Base-by-base conservation (phyloP, 768 basidiomycete genomes). In the Tulasnella sp. region DNA sequence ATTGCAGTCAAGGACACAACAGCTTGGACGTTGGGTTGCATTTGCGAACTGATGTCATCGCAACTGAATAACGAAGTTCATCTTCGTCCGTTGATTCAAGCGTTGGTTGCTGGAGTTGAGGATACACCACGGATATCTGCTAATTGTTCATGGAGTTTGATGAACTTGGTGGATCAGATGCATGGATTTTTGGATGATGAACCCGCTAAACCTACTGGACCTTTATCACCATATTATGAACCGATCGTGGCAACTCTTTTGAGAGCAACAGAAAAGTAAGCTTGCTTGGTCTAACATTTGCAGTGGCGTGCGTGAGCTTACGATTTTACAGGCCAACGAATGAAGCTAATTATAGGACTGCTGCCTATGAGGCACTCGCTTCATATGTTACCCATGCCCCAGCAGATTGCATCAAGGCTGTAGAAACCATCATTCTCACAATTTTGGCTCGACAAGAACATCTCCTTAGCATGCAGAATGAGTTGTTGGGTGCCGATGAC, bases 1-100 rank as follows among this genome's bases (percentile, higher is more conserved):
- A 40, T 76, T 2, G 84, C 89, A 54, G 93, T 99, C 58, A 88
- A 92, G 66, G 95, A 98, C 64, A 93, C 91, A 1, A 89, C 88
- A 24, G 92, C 95, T 2, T 99, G 93, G 93, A 98, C 95, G 1
- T 73, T 99, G 12, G 92, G 92, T 16, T 74, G 90, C 34, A 93
- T 99, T 57, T 93, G 90, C 62, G 95, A 98, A 61, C 67, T 88
- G 51, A 71, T 96, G 58, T 79, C 92, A 58, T 67, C 74, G 42
- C 78, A 81, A 15, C 91, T 99, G 69, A 85, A 91, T 61, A 81
- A 85, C 1, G 88, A 92, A 57, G 75, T 83, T 1, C 89, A 95
- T 63, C 71, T 99, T 7, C 82, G 85, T 55, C 75, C 80, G 7
- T 72, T 99, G 48, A 70, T 98, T 51, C 73, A 79, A 8, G 89